Evolutionary conservation across 495 filamentous ascomycete genomes (phyloP), one percentile per base, ranked within the genome.

Genomic region (Podospora conica): DNA sequence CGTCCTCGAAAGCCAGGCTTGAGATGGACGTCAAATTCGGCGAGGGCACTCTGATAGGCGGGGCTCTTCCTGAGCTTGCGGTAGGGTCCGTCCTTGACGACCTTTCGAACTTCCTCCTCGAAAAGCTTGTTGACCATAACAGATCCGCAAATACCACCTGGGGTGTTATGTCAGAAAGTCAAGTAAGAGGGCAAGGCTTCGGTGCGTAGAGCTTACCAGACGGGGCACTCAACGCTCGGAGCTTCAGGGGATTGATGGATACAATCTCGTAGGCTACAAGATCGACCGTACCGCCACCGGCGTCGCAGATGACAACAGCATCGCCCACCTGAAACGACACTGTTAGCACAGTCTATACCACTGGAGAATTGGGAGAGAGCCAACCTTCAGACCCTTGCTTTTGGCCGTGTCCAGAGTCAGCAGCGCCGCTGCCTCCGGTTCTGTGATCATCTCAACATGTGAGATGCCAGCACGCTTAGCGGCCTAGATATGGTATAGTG

Each of bases 351-450:
- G 33, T 18, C 15, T 7, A 15, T 2, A 6, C 25, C 25, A 27
- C 25, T 27, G 6, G 25, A 15, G 1, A 5, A 15, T 1, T 18
- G 33, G 33, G 15, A 18, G 33, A 48, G 25, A 18, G n/a, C 40
- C 8, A 48, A 48, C 68, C 68, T 77, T 63, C 28, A 59, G 55
- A 18, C 62, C 12, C 48, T 18, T 53, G 33, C 74, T 70, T 69
- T 80, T 61, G 53, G 61, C 65, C 63, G 5, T 8, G 33, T 78
- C 73, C 2, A 84, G 69, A 0, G 81, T 79, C 68, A 81, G 82
- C 31, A 82, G 68, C 9, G 81, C 81, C 6, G 81, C 80, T 5
- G 80, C 81, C 66, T 84, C 81, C 9, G 81, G 80, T 55, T 82
- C 79, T 18, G 76, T 67, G 20, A 67, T 55, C n/a, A 61, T 23